These are phyloP conservation scores for Parsonsia alboflavescens DNA, from an alignment of 257 asterid species.

Conservation along the genomic window DNA sequence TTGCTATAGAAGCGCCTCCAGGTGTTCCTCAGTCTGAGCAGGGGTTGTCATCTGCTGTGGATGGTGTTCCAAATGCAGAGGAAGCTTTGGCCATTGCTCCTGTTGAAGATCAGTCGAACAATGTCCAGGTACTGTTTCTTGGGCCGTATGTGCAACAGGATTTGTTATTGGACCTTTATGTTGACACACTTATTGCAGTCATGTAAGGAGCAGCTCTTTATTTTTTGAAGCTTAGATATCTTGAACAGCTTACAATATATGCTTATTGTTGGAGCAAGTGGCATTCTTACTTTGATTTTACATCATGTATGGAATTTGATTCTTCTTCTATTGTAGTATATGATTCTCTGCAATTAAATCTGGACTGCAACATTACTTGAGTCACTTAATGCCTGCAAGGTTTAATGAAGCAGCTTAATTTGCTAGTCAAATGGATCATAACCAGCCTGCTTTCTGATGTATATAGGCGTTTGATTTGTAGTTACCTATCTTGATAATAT, in stretches of 20 bases:
- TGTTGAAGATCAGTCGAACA: slow-evolving; percentile 56
- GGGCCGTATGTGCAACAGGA: not conserved
- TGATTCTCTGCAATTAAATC: not conserved
- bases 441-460: not conserved
- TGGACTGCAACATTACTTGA: not conserved
- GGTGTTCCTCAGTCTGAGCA: slow-evolving; percentile 46
- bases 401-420: not conserved
- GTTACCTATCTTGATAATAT: not conserved
- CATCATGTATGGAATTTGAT: not conserved
- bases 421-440: not conserved
- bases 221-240: not conserved
- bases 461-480: not conserved
- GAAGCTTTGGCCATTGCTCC: slow-evolving; percentile 78
- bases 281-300: not conserved
- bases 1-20: slow-evolving; percentile 76
- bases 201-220: not conserved
- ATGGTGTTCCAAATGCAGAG: slow-evolving; percentile 36
- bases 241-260: not conserved
- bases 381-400: too few relatives aligned
- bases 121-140: slow-evolving; percentile 58
- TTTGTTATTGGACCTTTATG: not conserved
- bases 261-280: not conserved
- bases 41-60: slow-evolving; percentile 37
- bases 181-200: not conserved
- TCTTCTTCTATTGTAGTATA: not conserved